Evolutionary conservation across 2,329 filamentous ascomycete species (phyloP).

Genomic region (Fonsecaea multimorphosa): DNA sequence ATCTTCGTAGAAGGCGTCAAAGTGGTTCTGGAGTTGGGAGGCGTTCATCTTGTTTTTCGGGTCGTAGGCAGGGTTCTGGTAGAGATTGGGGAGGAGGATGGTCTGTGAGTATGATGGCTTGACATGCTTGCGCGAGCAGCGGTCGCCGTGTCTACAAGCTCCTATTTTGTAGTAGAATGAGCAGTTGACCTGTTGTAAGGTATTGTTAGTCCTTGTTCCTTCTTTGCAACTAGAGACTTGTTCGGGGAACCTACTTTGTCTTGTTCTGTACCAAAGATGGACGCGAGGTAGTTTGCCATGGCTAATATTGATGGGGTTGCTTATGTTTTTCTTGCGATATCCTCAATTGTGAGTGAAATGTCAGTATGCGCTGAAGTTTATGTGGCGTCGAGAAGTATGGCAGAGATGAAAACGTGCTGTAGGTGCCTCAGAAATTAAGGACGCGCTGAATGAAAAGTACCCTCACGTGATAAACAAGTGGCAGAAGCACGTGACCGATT

Average conservation of each 20-base stretch:
- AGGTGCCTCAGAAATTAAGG: neutral
- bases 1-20: slow-evolving; percentile 99
- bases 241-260: slow-evolving; percentile 68
- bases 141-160: slow-evolving; percentile 96
- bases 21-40: slow-evolving; percentile 96
- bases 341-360: neutral
- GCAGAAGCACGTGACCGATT: slow-evolving; percentile 2
- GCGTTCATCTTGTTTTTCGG: slow-evolving; percentile 96
- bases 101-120: slow-evolving; percentile 98
- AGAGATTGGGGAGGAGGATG: slow-evolving; percentile 96
- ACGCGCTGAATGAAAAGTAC: neutral
- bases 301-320: neutral
- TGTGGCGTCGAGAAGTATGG: neutral
- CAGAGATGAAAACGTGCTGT: neutral
- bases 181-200: slow-evolving; percentile 74
- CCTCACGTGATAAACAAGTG: neutral
- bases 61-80: slow-evolving; percentile 98
- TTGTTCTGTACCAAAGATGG: slow-evolving; percentile 99
- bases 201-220: slow-evolving; percentile 33
- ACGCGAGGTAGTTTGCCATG: slow-evolving; percentile 98
- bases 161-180: slow-evolving; percentile 99
- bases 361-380: neutral
- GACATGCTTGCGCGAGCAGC: slow-evolving; percentile 97
- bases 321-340: neutral
- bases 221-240: slow-evolving; percentile 20